phyloP scores from a whole-genome alignment of 2,329 filamentous ascomycete genomes.

The Nothomitra cinnamomea region DNA sequence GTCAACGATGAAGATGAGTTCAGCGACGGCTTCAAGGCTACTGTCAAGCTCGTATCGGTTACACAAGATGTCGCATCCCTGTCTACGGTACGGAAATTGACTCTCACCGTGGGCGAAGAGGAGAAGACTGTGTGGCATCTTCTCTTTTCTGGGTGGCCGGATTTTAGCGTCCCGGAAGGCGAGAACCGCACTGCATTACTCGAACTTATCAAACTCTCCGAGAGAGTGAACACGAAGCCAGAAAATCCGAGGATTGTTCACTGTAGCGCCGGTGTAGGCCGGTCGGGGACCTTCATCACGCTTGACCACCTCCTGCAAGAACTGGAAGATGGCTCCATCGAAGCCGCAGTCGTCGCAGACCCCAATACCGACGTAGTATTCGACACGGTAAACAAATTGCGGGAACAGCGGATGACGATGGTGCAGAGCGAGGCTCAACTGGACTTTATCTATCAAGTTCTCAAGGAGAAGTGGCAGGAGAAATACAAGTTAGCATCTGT shows the following conservation, averaged over 20 bases:
- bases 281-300: conserved; percentile 89
- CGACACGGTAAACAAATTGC: conserved; percentile 60
- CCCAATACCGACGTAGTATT: conserved; percentile 51
- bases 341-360: conserved; percentile 20
- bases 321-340: conserved; percentile 55
- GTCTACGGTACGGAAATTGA: conserved; percentile 59
- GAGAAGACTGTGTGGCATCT: conserved; percentile 17
- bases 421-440: conserved; percentile 81
- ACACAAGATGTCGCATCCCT: conserved; percentile 37
- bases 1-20: conserved; percentile 49
- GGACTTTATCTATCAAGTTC: conserved; percentile 72
- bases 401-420: conserved; percentile 87
- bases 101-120: conserved; percentile 24
- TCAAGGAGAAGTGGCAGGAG: conserved; percentile 58
- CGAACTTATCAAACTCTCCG: conserved; percentile 31
- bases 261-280: conserved; percentile 83
- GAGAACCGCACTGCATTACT: conserved; percentile 33
- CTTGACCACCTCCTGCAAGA: conserved; percentile 83
- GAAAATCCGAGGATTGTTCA: conserved; percentile 66
- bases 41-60: conserved; percentile 42
- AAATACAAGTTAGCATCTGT: conserved; percentile 13
- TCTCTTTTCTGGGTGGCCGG: conserved; percentile 18
- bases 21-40: conserved; percentile 47
- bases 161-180: conserved; percentile 23
- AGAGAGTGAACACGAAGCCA: conserved; percentile 27